Base-by-base conservation (phyloP, 208 protist species). In the Acanthamoeba royreba region DNA sequence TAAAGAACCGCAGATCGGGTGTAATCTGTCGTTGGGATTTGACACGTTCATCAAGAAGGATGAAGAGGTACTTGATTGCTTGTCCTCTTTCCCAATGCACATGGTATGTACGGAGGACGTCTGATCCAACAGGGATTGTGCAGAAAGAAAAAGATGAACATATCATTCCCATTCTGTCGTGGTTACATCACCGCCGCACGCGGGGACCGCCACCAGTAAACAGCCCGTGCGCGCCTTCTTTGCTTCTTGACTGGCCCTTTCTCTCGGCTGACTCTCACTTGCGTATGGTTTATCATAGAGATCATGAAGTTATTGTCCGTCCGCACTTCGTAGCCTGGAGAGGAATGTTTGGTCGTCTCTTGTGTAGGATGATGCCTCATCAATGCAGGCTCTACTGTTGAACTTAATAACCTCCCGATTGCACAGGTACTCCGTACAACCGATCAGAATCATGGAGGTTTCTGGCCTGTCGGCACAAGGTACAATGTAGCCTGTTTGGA, bases 111-210 rank as follows among this genome's bases (percentile, higher is more conserved):
- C n/a, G n/a, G n/a, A n/a, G n/a, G n/a, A n/a, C n/a, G n/a, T n/a
- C n/a, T n/a, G n/a, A n/a, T n/a, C 13, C 19, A 19, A 63, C 15
- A 28, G 55, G 25, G 25, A 63, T 25, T 28, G 8, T 63, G 3
- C 31, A 63, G 40, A 85, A 85, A 52, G 77, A 87, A 35, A 87
- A 87, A 45, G 17, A 87, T 19, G 77, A 87, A 25, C 77, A 87
- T 25, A 87, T 87, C 77, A 47, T 38, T 15, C 77, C 77, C 43
- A 53, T 87, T 19, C 77, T 87, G 19, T 87, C 77, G 77, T 87
- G 77, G 77, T 19, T 87, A 13, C 46, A 87, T 13, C 31, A 35
- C 43, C 22, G 33, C 3, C 77, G 77, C 1, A 33, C 74, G 25
- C 7, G n/a, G 28, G 58, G 58, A 25, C 38, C 58, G 11, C 58